Conservation (phyloP, 2,329 filamentous ascomycete species). For the Malbranchea cinnamomea region DNA sequence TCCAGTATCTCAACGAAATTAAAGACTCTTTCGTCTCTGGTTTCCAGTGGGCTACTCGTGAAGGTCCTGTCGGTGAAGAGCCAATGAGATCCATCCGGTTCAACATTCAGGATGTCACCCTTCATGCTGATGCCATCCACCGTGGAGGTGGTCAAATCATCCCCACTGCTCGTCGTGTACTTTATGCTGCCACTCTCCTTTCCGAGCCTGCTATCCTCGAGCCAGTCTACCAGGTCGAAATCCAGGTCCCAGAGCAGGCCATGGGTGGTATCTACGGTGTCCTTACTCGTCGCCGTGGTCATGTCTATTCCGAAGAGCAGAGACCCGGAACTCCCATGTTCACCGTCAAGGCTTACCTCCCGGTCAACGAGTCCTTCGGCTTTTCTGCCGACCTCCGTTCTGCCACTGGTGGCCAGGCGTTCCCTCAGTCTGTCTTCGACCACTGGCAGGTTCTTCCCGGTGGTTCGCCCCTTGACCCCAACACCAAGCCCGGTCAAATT, state of each 20-base stretch:
- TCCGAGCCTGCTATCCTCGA: slow-evolving; percentile 85
- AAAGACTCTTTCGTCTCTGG: slow-evolving; percentile 99
- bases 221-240: slow-evolving; percentile 98
- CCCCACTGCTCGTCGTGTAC: slow-evolving; percentile 90
- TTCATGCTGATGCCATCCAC: slow-evolving; percentile 98
- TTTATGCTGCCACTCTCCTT: slow-evolving; percentile 84
- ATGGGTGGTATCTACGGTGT: slow-evolving; percentile 99
- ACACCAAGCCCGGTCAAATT: slow-evolving; percentile 67
- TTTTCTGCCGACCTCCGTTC: slow-evolving; percentile 96
- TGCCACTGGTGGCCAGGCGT: slow-evolving; percentile 90
- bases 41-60: slow-evolving; percentile 99
- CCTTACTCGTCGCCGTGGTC: slow-evolving; percentile 91
- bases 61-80: slow-evolving; percentile 96
- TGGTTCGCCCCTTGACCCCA: slow-evolving; percentile 76
- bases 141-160: slow-evolving; percentile 99
- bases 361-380: slow-evolving; percentile 95
- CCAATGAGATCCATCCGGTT: slow-evolving; percentile 94
- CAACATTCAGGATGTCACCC: slow-evolving; percentile 99
- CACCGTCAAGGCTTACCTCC: slow-evolving; percentile 96
- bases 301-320: slow-evolving; percentile 98
- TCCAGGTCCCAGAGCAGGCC: slow-evolving; percentile 93
- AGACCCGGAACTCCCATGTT: slow-evolving; percentile 96
- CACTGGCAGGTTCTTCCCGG: slow-evolving; percentile 95
- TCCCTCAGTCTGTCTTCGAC: slow-evolving; percentile 98
- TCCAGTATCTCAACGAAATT: slow-evolving; percentile 99